Conservation (phyloP, 345 rosid species). For the Citrus hindsii region DNA sequence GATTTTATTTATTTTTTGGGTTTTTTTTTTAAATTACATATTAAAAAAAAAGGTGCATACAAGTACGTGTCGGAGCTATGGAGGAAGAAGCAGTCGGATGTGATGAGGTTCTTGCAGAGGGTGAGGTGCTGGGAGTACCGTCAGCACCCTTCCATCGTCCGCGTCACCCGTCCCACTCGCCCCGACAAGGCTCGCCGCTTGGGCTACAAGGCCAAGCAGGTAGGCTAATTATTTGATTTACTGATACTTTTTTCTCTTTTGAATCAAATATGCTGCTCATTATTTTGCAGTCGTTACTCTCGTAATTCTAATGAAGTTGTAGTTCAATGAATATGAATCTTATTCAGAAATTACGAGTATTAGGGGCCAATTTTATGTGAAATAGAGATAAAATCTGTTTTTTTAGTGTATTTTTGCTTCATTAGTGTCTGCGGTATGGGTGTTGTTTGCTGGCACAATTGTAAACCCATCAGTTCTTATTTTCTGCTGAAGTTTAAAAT, state of each 20-base stretch:
- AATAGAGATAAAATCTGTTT: neutral
- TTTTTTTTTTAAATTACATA: too few species aligned
- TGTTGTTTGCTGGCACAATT: neutral
- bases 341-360: neutral
- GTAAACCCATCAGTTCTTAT: neutral
- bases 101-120: slow-evolving; percentile 96
- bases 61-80: slow-evolving; percentile 97
- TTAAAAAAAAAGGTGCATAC: slow-evolving; percentile 63
- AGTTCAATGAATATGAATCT: neutral
- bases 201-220: slow-evolving; percentile 99
- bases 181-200: slow-evolving; percentile 95
- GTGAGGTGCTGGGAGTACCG: slow-evolving; percentile 99
- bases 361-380: neutral
- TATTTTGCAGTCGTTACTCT: too few species aligned
- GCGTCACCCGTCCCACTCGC: slow-evolving; percentile 87
- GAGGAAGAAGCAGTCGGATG: slow-evolving; percentile 99
- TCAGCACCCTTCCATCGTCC: slow-evolving; percentile 94
- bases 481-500: neutral
- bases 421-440: too few species aligned
- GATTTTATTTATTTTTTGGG: neutral
- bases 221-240: slow-evolving; percentile 43
- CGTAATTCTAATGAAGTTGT: too few species aligned
- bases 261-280: too few species aligned
- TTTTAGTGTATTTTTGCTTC: neutral
- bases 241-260: neutral